Conservation (phyloP, 805 yeast genomes). For the Candida arabinofermentans region DNA sequence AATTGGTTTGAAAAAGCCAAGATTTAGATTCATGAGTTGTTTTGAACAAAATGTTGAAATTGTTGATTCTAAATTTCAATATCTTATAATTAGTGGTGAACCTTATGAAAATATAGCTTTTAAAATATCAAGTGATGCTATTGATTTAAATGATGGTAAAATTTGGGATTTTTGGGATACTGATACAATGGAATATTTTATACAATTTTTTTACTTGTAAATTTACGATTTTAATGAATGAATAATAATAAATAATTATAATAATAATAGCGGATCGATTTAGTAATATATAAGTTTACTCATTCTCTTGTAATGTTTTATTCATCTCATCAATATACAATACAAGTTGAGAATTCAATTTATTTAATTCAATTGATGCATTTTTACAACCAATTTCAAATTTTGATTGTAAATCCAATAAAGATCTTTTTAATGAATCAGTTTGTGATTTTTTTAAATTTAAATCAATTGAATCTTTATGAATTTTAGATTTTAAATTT, state of each 20-base stretch:
- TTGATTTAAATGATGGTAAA: slow-evolving; percentile 38
- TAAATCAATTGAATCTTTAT: slow-evolving; percentile 45
- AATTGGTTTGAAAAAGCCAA: slow-evolving; percentile 47
- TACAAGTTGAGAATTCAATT: slow-evolving; percentile 51
- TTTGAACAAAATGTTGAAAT: slow-evolving; percentile 57
- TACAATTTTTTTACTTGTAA: slow-evolving; percentile 59
- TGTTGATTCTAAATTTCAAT: slow-evolving; percentile 53
- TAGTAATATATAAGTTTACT: too few relatives aligned
- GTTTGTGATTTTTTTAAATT: slow-evolving; percentile 43
- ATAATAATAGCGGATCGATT: too few relatives aligned
- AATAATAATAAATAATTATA: background rate
- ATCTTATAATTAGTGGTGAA: slow-evolving; percentile 77
- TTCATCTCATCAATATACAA: slow-evolving; percentile 51
- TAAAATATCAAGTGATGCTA: slow-evolving; percentile 61
- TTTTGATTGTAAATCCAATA: slow-evolving; percentile 28
- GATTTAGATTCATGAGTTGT: slow-evolving; percentile 71
- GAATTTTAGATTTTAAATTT: slow-evolving; percentile 44
- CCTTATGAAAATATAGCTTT: slow-evolving; percentile 83
- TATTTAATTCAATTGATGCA: slow-evolving; percentile 49
- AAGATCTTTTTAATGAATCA: slow-evolving; percentile 26
- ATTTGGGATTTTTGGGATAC: slow-evolving; percentile 74
- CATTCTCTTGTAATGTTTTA: slow-evolving; percentile 27
- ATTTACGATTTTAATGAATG: too few relatives aligned
- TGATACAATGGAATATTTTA: slow-evolving; percentile 61
- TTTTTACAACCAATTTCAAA: slow-evolving; percentile 51